phyloP scores from a whole-genome alignment of 2,329 filamentous ascomycete genomes.

The Trichoderma asperellum region DNA sequence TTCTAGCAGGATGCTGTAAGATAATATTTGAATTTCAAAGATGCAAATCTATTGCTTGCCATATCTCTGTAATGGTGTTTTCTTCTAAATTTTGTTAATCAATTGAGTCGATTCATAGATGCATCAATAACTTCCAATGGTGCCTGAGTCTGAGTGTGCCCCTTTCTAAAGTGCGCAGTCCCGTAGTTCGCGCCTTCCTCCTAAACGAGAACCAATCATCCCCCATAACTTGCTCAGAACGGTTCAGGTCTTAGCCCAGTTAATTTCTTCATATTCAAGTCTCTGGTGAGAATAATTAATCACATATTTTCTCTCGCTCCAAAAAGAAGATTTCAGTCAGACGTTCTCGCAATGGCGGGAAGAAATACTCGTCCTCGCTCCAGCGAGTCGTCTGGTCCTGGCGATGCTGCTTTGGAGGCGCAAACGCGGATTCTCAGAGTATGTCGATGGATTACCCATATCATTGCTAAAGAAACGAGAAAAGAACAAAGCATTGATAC shows the following conservation, averaged over 20 bases:
- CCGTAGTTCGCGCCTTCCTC: background rate
- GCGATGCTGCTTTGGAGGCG: constrained; percentile 34
- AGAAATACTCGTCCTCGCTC: constrained; percentile 29
- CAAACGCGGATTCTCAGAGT: constrained; percentile 39
- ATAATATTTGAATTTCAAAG: constrained; percentile 37
- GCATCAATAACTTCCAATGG: background rate
- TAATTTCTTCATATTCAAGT: background rate
- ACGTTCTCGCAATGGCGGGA: constrained; percentile 26
- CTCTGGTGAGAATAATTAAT: background rate
- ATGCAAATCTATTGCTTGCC: background rate
- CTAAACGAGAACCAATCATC: background rate
- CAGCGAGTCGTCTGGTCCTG: constrained; percentile 34
- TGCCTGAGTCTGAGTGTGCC: too few species aligned
- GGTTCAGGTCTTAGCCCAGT: background rate
- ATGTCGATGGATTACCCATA: background rate
- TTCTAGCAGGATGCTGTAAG: constrained; percentile 42
- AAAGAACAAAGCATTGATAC: background rate
- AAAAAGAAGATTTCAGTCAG: too few species aligned
- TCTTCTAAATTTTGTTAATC: background rate
- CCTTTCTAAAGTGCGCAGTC: background rate
- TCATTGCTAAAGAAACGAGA: background rate
- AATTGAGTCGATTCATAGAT: background rate
- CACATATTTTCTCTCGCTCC: too few species aligned
- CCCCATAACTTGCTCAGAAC: background rate
- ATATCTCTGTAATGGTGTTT: background rate